Conservation (phyloP, 805 yeast genomes). For the Metschnikowia kofuensis region DNA sequence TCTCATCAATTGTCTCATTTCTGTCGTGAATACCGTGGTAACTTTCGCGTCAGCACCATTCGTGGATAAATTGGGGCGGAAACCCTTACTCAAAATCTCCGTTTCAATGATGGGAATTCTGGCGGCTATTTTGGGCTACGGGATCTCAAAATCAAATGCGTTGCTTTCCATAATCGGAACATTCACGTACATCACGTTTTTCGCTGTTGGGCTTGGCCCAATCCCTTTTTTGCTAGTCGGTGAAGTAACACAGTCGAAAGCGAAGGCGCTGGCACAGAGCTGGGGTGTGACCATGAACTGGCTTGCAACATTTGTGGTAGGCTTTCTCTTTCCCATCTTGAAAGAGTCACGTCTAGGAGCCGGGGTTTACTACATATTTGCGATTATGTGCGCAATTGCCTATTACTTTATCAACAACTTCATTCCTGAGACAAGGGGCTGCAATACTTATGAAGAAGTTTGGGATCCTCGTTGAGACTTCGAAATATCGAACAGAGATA, state of each 20-base stretch:
- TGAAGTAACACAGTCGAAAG: conserved; percentile 81
- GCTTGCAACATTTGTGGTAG: conserved; percentile 83
- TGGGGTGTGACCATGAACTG: conserved; percentile 90
- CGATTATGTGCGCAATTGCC: conserved; percentile 51
- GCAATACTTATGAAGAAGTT: conserved; percentile 57
- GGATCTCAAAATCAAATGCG: conserved; percentile 51
- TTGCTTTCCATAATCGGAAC: conserved; percentile 59
- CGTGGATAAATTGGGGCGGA: conserved; percentile 76
- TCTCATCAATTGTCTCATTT: conserved; percentile 69
- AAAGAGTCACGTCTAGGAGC: conserved; percentile 65
- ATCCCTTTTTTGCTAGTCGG: conserved; percentile 87
- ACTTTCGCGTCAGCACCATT: conserved; percentile 72
- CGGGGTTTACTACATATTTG: conserved; percentile 70
- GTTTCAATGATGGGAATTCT: conserved; percentile 65
- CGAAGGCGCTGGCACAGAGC: conserved; percentile 85
- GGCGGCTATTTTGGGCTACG: conserved; percentile 61
- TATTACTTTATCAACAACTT: conserved; percentile 42
- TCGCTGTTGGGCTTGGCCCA: conserved; percentile 93
- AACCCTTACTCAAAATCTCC: conserved; percentile 65
- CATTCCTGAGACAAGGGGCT: conserved; percentile 80
- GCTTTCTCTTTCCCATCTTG: conserved; percentile 74
- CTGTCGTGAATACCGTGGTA: conserved; percentile 68
- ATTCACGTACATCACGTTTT: conserved; percentile 71
- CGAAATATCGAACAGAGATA: too few relatives aligned
- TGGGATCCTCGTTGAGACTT: conserved; percentile 41